Percentiles rank a stretch among this genome's conserved stretches.
Evolutionary conservation across 2,329 filamentous ascomycete genomes (phyloP).

Genomic region (Diaporthe citrichinensis): DNA sequence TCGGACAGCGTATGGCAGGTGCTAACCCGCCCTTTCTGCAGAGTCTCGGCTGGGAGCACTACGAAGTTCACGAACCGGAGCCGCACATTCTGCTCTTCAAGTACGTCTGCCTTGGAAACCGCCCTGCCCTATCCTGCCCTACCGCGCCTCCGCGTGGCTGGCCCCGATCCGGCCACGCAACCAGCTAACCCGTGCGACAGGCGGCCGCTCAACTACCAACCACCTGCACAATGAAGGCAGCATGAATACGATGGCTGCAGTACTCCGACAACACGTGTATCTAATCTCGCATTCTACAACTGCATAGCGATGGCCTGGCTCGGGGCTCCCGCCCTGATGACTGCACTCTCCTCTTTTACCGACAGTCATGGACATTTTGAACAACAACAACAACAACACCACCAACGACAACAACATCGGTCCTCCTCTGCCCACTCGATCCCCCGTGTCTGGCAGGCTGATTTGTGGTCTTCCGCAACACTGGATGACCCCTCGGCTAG

Average conservation of each 20-base stretch:
- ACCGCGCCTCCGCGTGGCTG: neutral
- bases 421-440: slow-evolving; percentile 8
- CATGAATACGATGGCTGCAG: slow-evolving; percentile 36
- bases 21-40: slow-evolving; percentile 54
- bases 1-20: slow-evolving; percentile 36
- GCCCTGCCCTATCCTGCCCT: too few relatives aligned
- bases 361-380: slow-evolving; percentile 1
- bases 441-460: slow-evolving; percentile 11
- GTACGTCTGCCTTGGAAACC: slow-evolving; percentile 67
- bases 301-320: slow-evolving; percentile 47
- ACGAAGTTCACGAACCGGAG: slow-evolving; percentile 98
- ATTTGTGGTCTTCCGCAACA: neutral
- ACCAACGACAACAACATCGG: slow-evolving; percentile 1
- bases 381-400: slow-evolving; percentile 16
- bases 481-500: slow-evolving; percentile 32
- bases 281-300: slow-evolving; percentile 48
- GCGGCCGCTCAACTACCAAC: slow-evolving; percentile 87
- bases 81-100: slow-evolving; percentile 99
- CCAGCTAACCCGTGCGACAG: slow-evolving; percentile 60
- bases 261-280: slow-evolving; percentile 44
- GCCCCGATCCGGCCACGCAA: neutral
- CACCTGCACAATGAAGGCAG: slow-evolving; percentile 66
- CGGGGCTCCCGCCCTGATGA: slow-evolving; percentile 33
- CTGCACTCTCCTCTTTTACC: slow-evolving; percentile 27
- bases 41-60: slow-evolving; percentile 99